Evolutionary conservation across 2,329 filamentous ascomycete species (phyloP), one percentile per base, ranked within the genome.

Genomic region (Ophiostoma sp.): DNA sequence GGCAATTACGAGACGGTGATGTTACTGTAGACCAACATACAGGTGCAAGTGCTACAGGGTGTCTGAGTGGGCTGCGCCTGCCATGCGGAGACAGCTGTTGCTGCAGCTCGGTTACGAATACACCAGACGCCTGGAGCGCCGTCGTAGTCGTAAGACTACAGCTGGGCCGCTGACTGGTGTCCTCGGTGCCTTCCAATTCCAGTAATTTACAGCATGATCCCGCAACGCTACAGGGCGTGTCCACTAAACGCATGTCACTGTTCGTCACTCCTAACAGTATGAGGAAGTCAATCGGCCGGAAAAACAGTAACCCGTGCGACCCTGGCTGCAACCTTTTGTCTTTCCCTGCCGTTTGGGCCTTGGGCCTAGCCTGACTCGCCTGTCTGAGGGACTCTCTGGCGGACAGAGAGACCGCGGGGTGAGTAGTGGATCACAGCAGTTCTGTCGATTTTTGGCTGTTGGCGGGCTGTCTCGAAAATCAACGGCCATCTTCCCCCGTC

Each of bases 381-480:
- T 66, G 64, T 25, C 36, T 7, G 63, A 68, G 42, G 48, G 63
- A 17, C n/a, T n/a, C n/a, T n/a, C n/a, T n/a, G n/a, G n/a, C n/a
- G 17, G 33, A 36, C 36, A 57, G 69, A n/a, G n/a, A n/a, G n/a
- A n/a, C 36, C 50, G 52, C 33, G 52, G 33, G 55, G 69, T 63
- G 69, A 12, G 25, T 17, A 33, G 36, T 70, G 50, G 64, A 33
- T 22, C 22, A n/a, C 33, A 22, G 48, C 22, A 15, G 36, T 48
- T 48, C 42, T 42, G 42, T 48, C 39, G 36, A 50, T 50, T 71
- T 71, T 71, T 72, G 70, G 70, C 70, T 55, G 70, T 19, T 55
- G 59, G 70, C 59, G 63, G 71, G 71, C 61, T 72, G 63, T 71
- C 69, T 71, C 69, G 61, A 66, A 72, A 71, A 71, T 55, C 45